Conservation (phyloP, 2,329 filamentous ascomycete species). For the Phoma sp. region DNA sequence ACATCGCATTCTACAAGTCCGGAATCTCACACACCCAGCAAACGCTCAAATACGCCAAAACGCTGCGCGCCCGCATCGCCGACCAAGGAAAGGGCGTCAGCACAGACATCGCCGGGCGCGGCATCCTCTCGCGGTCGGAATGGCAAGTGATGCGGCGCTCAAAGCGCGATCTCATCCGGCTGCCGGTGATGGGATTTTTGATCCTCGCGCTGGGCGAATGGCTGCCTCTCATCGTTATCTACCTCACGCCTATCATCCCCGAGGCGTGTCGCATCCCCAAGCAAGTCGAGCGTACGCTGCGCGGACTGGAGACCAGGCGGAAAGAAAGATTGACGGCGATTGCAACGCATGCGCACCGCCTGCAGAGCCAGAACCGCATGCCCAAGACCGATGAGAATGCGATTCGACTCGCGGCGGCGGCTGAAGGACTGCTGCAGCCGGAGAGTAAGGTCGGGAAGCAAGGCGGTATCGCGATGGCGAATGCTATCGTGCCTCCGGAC, state of each 20-base stretch:
- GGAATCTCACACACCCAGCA: constrained; percentile 77
- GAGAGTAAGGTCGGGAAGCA: constrained; percentile 4
- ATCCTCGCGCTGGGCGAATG: constrained; percentile 84
- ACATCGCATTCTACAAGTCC: constrained; percentile 85
- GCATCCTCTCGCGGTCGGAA: constrained; percentile 66
- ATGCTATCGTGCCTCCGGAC: constrained; percentile 6
- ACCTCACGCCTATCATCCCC: constrained; percentile 76
- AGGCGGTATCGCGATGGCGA: constrained; percentile 11
- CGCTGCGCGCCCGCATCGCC: constrained; percentile 51
- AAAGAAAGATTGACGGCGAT: constrained; percentile 26
- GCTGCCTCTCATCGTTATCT: constrained; percentile 79
- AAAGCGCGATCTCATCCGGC: constrained; percentile 74
- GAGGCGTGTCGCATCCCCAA: constrained; percentile 82
- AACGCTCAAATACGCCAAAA: constrained; percentile 63
- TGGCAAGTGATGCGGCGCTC: constrained; percentile 75
- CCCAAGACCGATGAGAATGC: constrained; percentile 1
- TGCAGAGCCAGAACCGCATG: constrained; percentile 18
- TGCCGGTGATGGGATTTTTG: constrained; percentile 80
- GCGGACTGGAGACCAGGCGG: constrained; percentile 56
- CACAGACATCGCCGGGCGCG: constrained; percentile 1
- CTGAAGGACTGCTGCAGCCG: constrained; percentile 3
- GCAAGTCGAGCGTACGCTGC: constrained; percentile 70
- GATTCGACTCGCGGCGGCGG: constrained; percentile 4
- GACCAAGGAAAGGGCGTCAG: constrained; percentile 7
- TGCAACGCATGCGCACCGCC: constrained; percentile 23